Percentiles rank a stretch among this genome's conserved stretches.
These are phyloP conservation scores for Escallonia herrerae DNA, from an alignment of 129 eudicot genomes.

Conservation along the genomic window DNA sequence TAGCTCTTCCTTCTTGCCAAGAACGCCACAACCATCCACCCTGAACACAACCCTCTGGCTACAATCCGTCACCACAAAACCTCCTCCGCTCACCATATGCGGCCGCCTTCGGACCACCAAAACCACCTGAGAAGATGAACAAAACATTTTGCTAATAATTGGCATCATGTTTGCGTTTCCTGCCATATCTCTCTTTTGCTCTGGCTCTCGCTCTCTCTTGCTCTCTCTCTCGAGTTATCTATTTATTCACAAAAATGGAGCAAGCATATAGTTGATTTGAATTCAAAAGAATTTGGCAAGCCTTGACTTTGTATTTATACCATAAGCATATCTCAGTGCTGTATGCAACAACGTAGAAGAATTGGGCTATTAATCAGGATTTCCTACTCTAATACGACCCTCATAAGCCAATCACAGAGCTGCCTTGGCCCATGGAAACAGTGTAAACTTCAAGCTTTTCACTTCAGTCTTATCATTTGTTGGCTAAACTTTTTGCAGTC, in stretches of 20 bases:
- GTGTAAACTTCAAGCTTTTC: no score
- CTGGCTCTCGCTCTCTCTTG: constrained; percentile 1
- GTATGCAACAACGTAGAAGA: constrained; percentile 8
- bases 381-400: background rate
- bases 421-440: no score
- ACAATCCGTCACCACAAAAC: constrained; percentile 58
- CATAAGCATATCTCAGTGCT: constrained; percentile 22
- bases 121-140: constrained; percentile 52
- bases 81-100: constrained; percentile 65
- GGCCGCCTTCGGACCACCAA: constrained; percentile 68
- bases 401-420: background rate
- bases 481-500: background rate
- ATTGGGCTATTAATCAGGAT: background rate
- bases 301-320: constrained; percentile 10
- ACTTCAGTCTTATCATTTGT: background rate
- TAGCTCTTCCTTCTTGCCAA: constrained; percentile 62
- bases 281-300: constrained; percentile 39
- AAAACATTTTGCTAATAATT: constrained; percentile 62
- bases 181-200: constrained; percentile 17
- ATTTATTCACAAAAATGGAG: constrained; percentile 10
- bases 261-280: background rate
- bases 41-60: constrained; percentile 50
- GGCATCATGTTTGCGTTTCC: constrained; percentile 35
- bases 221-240: background rate
- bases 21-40: constrained; percentile 86